Conservation (phyloP, 2,329 filamentous ascomycete species). For the Coniochaeta sp. region DNA sequence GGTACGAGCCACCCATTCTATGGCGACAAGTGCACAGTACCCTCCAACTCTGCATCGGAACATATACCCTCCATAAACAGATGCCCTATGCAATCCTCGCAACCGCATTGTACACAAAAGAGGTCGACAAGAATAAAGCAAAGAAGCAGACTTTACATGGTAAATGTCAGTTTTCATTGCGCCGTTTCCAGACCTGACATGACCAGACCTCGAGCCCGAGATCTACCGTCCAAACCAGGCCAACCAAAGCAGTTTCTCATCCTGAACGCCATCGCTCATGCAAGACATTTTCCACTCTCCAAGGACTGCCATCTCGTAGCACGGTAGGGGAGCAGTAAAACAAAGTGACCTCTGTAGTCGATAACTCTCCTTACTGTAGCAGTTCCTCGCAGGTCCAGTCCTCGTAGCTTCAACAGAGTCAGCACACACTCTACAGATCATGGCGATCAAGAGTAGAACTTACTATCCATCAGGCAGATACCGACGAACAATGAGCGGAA, state of each 20-base stretch:
- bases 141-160: not conserved
- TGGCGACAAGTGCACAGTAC: too few species aligned
- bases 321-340: not conserved
- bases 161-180: not conserved
- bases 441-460: slow-evolving; percentile 26
- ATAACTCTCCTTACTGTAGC: slow-evolving; percentile 42
- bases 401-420: slow-evolving; percentile 64
- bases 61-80: too few species aligned
- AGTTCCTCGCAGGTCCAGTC: slow-evolving; percentile 99
- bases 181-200: not conserved
- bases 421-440: not conserved
- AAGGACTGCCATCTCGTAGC: not conserved
- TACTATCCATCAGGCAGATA: slow-evolving; percentile 96
- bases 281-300: slow-evolving; percentile 12
- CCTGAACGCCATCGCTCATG: slow-evolving; percentile 25
- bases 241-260: slow-evolving; percentile 6
- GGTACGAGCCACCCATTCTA: too few species aligned
- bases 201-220: not conserved
- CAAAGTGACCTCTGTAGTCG: not conserved
- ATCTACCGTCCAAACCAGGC: not conserved
- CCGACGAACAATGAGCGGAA: slow-evolving; percentile 86
- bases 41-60: too few species aligned
- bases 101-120: not conserved
- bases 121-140: not conserved
- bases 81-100: too few species aligned